Evolutionary conservation across 2,329 filamentous ascomycete genomes (phyloP).

Genomic region (Sclerotinia glacialis): DNA sequence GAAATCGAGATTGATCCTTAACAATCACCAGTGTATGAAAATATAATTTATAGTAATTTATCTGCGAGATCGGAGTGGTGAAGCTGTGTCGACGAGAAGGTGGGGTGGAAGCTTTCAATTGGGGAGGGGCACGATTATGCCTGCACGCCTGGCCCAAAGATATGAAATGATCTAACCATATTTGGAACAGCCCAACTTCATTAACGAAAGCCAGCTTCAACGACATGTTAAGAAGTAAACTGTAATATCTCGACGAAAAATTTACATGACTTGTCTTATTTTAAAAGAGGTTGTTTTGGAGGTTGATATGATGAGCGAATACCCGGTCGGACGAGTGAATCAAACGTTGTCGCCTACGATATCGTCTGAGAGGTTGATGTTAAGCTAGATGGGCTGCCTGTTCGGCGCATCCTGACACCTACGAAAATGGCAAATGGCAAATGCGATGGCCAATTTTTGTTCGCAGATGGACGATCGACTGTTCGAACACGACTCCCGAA

Average conservation of each 20-base stretch:
- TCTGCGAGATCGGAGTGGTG: conserved; percentile 18
- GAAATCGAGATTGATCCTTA: not conserved
- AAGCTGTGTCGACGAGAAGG: conserved; percentile 13
- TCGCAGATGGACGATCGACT: not conserved
- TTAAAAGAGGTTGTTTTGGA: not conserved
- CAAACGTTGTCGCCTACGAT: not conserved
- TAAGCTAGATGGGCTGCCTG: not conserved
- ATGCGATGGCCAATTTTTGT: not conserved
- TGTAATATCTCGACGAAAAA: conserved; percentile 28
- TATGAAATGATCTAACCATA: not conserved
- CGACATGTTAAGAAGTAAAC: conserved; percentile 34
- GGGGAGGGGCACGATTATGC: conserved; percentile 4
- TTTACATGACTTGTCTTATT: not conserved
- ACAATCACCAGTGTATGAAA: not conserved
- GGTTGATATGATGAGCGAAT: conserved; percentile 25
- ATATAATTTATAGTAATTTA: not conserved
- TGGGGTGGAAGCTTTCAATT: conserved; percentile 14
- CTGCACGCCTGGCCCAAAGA: not conserved
- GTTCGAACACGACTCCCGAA: not conserved
- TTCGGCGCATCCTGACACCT: conserved; percentile 7
- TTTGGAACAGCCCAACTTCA: conserved; percentile 16
- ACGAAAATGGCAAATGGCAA: not conserved
- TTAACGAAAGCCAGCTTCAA: conserved; percentile 30
- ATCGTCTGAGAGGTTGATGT: conserved; percentile 4
- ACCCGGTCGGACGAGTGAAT: conserved; percentile 31